phyloP scores from a whole-genome alignment of 345 rosid species.

The Clarkia xantiana region DNA sequence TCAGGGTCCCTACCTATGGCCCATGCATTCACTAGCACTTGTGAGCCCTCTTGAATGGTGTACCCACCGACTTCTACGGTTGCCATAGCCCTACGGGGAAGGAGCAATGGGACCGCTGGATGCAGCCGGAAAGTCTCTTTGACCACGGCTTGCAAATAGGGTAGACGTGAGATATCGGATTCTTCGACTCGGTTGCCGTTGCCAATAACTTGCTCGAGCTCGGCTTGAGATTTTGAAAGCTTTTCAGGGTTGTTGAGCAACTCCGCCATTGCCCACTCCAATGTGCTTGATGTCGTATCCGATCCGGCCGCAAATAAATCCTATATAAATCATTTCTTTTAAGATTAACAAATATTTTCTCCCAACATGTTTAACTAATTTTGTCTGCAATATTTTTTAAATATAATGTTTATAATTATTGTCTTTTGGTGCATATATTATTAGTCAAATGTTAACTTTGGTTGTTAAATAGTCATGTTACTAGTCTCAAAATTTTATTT shows the following conservation, averaged over 20 bases:
- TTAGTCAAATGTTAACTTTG: too few relatives aligned
- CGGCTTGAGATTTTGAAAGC: constrained; percentile 1
- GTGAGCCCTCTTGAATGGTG: constrained; percentile 13
- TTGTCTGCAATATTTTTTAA: too few relatives aligned
- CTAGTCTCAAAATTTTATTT: too few relatives aligned
- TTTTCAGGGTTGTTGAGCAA: constrained; percentile 12
- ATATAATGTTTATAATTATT: too few relatives aligned
- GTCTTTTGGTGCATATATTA: too few relatives aligned
- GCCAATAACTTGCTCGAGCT: constrained; percentile 11
- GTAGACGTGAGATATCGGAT: constrained; percentile 9
- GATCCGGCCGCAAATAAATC: constrained; percentile 15
- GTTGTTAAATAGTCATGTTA: too few relatives aligned
- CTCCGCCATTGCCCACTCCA: constrained; percentile 28
- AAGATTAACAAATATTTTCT: too few relatives aligned
- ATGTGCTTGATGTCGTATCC: constrained; percentile 17
- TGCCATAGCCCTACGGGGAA: constrained; percentile 11
- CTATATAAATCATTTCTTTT: too few relatives aligned
- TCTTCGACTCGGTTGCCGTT: constrained; percentile 12
- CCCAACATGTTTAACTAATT: too few relatives aligned
- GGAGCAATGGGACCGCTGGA: constrained; percentile 13
- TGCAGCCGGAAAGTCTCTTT: constrained; percentile 17
- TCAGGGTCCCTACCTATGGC: constrained; percentile 14
- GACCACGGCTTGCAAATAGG: constrained; percentile 14
- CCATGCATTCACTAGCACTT: constrained; percentile 14
- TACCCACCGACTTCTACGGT: constrained; percentile 6